A percentile compares a stretch with the other conserved stretches of the same genome.
Conservation (phyloP, 2,329 filamentous ascomycete genomes). For the Dactylellina parvicollis region DNA sequence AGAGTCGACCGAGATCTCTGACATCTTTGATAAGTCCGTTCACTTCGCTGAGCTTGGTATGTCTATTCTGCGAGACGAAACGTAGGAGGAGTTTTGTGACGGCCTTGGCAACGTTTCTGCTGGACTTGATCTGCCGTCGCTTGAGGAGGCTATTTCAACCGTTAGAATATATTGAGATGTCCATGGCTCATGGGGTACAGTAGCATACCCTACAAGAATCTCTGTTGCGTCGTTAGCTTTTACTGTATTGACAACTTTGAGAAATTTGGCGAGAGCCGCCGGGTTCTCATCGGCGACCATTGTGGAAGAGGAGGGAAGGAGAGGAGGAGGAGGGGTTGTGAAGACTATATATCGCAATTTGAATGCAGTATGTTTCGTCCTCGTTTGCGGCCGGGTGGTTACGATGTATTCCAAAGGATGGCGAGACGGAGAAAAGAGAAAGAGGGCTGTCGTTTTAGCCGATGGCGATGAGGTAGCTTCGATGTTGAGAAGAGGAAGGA, state of each 20-base stretch:
- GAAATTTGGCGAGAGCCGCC: slow-evolving; percentile 37
- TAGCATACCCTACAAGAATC: slow-evolving; percentile 34
- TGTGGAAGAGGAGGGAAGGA: slow-evolving; percentile 4
- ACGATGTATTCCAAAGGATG: neutral
- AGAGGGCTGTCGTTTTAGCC: neutral
- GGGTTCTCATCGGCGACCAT: slow-evolving; percentile 40
- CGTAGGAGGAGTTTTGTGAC: slow-evolving; percentile 88
- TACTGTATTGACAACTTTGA: slow-evolving; percentile 31
- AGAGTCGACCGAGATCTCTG: slow-evolving; percentile 77
- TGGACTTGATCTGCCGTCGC: slow-evolving; percentile 85
- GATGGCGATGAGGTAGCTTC: neutral
- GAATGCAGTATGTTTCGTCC: neutral
- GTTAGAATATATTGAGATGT: slow-evolving; percentile 48
- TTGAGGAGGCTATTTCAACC: slow-evolving; percentile 76
- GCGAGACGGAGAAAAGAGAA: neutral
- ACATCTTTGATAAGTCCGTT: slow-evolving; percentile 82
- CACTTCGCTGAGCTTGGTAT: slow-evolving; percentile 76
- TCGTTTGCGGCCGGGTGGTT: neutral
- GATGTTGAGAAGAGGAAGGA: neutral
- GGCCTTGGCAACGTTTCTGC: slow-evolving; percentile 87
- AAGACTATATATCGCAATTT: neutral
- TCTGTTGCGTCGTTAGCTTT: slow-evolving; percentile 41
- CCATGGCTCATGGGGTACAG: neutral
- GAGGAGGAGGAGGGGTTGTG: slow-evolving; percentile 2
- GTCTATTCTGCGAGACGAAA: slow-evolving; percentile 77